Base-by-base conservation (phyloP, 306 rosid species). In the Trifolium fragiferum region DNA sequence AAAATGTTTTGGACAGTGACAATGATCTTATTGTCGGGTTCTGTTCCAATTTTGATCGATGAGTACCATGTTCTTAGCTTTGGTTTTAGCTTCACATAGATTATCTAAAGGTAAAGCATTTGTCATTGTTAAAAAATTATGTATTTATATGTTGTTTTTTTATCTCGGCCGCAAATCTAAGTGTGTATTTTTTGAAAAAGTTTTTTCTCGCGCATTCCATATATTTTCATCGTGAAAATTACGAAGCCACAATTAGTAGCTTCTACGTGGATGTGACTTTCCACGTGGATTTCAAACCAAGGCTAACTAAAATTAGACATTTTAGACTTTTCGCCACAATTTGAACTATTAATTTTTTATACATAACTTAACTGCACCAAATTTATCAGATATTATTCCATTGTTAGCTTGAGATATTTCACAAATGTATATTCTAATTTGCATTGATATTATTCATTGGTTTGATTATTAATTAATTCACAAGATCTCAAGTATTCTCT, bases 61-160 rank as follows among this genome's bases (percentile, higher is more conserved):
- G 21, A 67, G 67, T 80, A 16, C 25, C 67, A 35, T 64, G 51
- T 74, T 7, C 10, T 69, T 50, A 51, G 41, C 53, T 80, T 62
- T 61, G 70, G 47, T 32, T 75, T 62, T 75, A 30, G 60, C 16
- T 57, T 21, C 10, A 72, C 43, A 32, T 41, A 51, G n/a, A 59
- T 38, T 66, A 58, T 67, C n/a, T 41, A 43, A 51, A 60, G 30
- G 59, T 35, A 68, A 61, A 59, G 1, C 44, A 50, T 61, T 27
- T 37, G 44, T 47, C 59, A 30, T 38, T 37, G 10, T 32, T 14
- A 49, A n/a, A 44, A 44, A 13, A 44, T 13, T 41, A 41, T 1
- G 5, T 13, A 41, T 41, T 41, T 41, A 13, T 3, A 41, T 41
- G 47, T 13, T 40, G 4, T 38, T 38, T 38, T 41, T 41, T 3